phyloP scores from a whole-genome alignment of 2,329 filamentous ascomycete genomes.

The Aspergillus jensenii region DNA sequence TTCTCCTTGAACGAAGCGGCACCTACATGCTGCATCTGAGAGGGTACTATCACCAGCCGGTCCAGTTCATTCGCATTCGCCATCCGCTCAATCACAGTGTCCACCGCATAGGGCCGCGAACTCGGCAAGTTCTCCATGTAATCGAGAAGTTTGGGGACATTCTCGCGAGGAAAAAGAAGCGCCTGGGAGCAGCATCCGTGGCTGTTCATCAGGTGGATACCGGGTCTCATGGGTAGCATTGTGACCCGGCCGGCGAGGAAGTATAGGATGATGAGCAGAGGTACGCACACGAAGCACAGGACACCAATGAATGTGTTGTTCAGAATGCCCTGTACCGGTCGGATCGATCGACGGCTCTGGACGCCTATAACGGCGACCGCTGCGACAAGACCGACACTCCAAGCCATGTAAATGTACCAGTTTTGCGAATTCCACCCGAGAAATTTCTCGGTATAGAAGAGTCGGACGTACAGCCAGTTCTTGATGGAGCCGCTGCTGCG shows the following conservation, averaged over 20 bases:
- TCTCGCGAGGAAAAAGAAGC: conserved; percentile 42
- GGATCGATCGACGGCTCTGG: conserved; percentile 13
- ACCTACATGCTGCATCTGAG: conserved; percentile 26
- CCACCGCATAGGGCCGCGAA: conserved; percentile 18
- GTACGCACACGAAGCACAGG: conserved; percentile 30
- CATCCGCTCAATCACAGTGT: conserved; percentile 21
- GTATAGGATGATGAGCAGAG: conserved; percentile 35
- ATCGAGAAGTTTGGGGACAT: conserved; percentile 17
- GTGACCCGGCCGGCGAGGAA: conserved; percentile 45
- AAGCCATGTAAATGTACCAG: conserved; percentile 38
- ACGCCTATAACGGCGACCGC: conserved; percentile 19
- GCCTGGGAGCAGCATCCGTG: conserved; percentile 49
- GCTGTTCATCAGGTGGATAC: conserved; percentile 43
- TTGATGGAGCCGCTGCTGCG: conserved; percentile 9
- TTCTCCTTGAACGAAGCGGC: conserved; percentile 26
- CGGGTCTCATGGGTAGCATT: conserved; percentile 35
- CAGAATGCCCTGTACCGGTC: conserved; percentile 17
- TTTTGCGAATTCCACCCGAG: conserved; percentile 47
- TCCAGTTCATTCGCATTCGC: conserved; percentile 17
- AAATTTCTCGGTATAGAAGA: conserved; percentile 50
- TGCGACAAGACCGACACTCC: conserved; percentile 27
- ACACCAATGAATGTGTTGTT: conserved; percentile 27
- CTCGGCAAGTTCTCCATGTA: conserved; percentile 17
- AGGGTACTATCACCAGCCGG: conserved; percentile 22
- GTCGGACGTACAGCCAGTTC: conserved; percentile 43